Evolutionary conservation across 345 rosid species (phyloP).

Genomic region (Nephelium lappaceum): DNA sequence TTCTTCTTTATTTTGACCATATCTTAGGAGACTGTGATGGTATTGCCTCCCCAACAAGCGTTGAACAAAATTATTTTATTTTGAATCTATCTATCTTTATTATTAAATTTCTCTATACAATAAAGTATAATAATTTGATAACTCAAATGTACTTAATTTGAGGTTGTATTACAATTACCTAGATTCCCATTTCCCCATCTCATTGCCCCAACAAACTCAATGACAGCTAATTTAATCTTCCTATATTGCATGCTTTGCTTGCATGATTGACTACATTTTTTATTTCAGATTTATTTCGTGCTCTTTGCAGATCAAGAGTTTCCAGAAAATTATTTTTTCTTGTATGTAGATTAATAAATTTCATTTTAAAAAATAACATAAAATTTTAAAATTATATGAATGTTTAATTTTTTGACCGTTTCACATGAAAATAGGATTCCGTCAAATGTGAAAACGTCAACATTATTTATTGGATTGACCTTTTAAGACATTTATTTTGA

Average conservation of each 20-base stretch:
- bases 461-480: not conserved
- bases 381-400: too few species aligned
- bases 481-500: not conserved
- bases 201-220: not conserved
- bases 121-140: not conserved
- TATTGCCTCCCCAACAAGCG: slow-evolving; percentile 32
- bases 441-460: not conserved
- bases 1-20: slow-evolving; percentile 36
- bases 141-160: slow-evolving; percentile 8
- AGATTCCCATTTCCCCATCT: slow-evolving; percentile 36
- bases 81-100: slow-evolving; percentile 5
- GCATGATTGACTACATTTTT: not conserved
- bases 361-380: too few species aligned
- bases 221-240: not conserved
- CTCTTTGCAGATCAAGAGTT: too few species aligned
- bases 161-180: slow-evolving; percentile 25
- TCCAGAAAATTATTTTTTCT: too few species aligned
- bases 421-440: too few species aligned
- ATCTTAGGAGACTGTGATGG: slow-evolving; percentile 45
- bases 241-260: not conserved
- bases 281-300: too few species aligned
- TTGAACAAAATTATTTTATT: slow-evolving; percentile 13
- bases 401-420: too few species aligned
- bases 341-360: too few species aligned
- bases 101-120: not conserved